Evolutionary conservation across 2,329 filamentous ascomycete species (phyloP).

Genomic region (Xylaria arbuscula): DNA sequence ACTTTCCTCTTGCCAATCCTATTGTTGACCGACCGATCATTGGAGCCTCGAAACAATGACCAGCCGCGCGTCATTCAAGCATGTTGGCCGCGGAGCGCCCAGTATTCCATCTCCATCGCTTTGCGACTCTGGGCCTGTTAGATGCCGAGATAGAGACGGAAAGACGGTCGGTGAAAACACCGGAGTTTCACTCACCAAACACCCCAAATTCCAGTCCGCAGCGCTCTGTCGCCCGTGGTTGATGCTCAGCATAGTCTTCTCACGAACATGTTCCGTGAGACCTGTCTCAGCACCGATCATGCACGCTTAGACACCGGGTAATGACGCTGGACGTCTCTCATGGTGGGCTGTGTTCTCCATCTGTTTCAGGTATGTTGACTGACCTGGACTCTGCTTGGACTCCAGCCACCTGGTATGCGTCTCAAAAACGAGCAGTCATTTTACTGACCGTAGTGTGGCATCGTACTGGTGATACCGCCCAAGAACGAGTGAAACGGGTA

Average conservation of each 20-base stretch:
- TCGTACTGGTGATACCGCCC: neutral
- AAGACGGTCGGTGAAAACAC: neutral
- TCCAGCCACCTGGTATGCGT: slow-evolving; percentile 3
- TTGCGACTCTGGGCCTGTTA: neutral
- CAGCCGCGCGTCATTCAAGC: slow-evolving; percentile 12
- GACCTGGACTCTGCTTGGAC: neutral
- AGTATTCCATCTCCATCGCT: neutral
- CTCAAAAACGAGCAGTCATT: neutral
- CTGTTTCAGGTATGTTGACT: slow-evolving; percentile 1
- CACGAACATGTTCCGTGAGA: neutral
- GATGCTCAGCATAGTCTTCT: neutral
- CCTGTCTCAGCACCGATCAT: neutral
- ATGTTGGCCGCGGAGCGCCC: neutral
- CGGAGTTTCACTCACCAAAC: neutral
- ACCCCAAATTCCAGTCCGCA: slow-evolving; percentile 5
- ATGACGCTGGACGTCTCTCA: neutral
- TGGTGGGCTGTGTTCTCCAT: neutral
- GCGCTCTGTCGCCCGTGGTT: neutral
- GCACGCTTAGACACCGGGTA: slow-evolving; percentile 5
- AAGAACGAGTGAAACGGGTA: neutral
- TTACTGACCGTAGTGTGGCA: neutral
- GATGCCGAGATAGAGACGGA: neutral
- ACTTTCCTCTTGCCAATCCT: neutral
- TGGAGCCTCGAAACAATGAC: neutral
- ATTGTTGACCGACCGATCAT: neutral